Conservation (phyloP, 345 rosid species). For the Moringa oleifera region DNA sequence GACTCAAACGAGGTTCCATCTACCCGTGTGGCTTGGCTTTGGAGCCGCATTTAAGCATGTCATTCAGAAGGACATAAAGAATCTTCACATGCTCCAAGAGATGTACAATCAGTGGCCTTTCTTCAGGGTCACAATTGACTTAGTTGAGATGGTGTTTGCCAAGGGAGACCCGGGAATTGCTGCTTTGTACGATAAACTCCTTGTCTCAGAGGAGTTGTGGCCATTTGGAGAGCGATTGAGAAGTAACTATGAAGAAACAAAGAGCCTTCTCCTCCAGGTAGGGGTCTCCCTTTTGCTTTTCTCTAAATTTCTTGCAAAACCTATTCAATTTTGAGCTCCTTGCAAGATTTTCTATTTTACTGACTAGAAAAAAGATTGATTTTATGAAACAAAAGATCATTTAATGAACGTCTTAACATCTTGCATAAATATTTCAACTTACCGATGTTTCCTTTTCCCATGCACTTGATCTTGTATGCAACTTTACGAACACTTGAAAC, state of each 20-base stretch:
- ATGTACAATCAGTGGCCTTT: constrained; percentile 97
- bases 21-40: constrained; percentile 98
- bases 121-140: constrained; percentile 92
- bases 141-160: constrained; percentile 98
- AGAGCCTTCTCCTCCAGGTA: constrained; percentile 86
- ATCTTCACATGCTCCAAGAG: constrained; percentile 76
- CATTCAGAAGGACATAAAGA: constrained; percentile 55
- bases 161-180: constrained; percentile 97
- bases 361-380: too few species aligned
- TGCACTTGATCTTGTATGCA: too few species aligned
- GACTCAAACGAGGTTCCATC: constrained; percentile 99
- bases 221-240: constrained; percentile 71
- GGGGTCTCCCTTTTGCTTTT: background rate
- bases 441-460: too few species aligned
- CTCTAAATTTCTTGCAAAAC: too few species aligned
- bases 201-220: constrained; percentile 79
- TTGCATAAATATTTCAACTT: too few species aligned
- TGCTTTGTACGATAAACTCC: constrained; percentile 78
- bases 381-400: too few species aligned
- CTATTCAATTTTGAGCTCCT: too few species aligned
- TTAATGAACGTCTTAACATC: too few species aligned
- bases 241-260: constrained; percentile 70
- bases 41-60: constrained; percentile 78
- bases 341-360: too few species aligned
- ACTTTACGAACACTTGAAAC: too few species aligned